Conservation (phyloP, 257 asterid genomes). For the Linderniella brevidens region DNA sequence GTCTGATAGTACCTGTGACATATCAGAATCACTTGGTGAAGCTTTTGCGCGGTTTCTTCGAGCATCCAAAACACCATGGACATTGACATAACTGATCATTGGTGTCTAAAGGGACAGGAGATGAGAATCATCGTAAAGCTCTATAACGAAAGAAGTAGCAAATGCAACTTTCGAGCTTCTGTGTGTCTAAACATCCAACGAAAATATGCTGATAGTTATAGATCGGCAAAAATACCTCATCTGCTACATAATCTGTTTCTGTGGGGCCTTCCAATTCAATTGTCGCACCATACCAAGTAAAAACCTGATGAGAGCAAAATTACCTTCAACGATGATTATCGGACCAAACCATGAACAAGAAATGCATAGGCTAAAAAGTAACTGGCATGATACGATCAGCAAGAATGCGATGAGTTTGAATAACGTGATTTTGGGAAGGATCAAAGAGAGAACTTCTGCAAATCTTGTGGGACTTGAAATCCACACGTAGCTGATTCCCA, state of each 20-base stretch:
- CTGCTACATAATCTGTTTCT: slow-evolving; percentile 91
- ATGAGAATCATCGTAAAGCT: not conserved
- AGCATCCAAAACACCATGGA: slow-evolving; percentile 86
- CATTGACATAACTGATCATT: slow-evolving; percentile 88
- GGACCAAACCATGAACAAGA: slow-evolving; percentile 1
- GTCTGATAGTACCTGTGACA: slow-evolving; percentile 52
- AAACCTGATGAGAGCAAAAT: slow-evolving; percentile 33
- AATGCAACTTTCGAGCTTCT: too few relatives aligned
- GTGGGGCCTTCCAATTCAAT: slow-evolving; percentile 81
- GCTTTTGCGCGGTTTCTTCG: slow-evolving; percentile 85
- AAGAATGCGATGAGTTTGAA: not conserved
- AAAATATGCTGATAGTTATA: not conserved
- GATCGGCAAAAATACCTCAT: slow-evolving; percentile 40
- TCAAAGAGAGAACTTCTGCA: too few relatives aligned
- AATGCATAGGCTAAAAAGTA: slow-evolving; percentile 5
- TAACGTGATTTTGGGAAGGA: too few relatives aligned
- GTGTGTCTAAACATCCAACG: not conserved
- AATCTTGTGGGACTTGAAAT: too few relatives aligned
- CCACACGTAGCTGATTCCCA: too few relatives aligned
- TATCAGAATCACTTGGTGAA: slow-evolving; percentile 68
- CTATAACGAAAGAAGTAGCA: too few relatives aligned
- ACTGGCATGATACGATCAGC: not conserved
- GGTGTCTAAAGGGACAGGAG: slow-evolving; percentile 47
- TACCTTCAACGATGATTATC: slow-evolving; percentile 10
- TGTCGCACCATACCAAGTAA: slow-evolving; percentile 94